Evolutionary conservation across 2,329 filamentous ascomycete species (phyloP), one percentile per base, ranked within the genome.

Genomic region (Colletotrichum sp.): DNA sequence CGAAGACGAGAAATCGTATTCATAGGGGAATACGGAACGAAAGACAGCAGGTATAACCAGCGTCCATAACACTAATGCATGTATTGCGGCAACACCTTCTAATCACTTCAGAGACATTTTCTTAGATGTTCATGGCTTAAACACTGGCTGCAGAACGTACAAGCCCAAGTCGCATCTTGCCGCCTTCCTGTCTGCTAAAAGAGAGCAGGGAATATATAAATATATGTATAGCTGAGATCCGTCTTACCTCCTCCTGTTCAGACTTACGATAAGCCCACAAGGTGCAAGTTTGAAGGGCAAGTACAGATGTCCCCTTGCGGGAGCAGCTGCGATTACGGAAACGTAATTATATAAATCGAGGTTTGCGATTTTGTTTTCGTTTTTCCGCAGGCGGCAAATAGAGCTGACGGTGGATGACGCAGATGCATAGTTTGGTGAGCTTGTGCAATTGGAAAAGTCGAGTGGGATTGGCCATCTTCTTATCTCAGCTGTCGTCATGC

Each of bases 391-490:
- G 2, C 39, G 18, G 39, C 9, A 44, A 44, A 44, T 44, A 16
- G 1, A 3, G 18, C 8, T 18, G 36, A 9, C 5, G 5, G 5
- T n/a, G 3, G 3, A 44, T 6, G 5, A n/a, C 16, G 18, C 39
- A 44, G 39, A 44, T n/a, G 0, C 10, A 21, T 21, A 3, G 4
- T 13, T 49, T 7, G 2, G 2, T 49, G 6, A 13, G n/a, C 44
- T 21, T 49, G 10, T 9, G 18, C 1, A 21, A 12, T 7, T n/a
- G 44, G 39, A 49, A 12, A 12, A 49, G 10, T 3, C 0, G 2
- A 13, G 5, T 12, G 9, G 6, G 3, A 21, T 8, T 49, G 44
- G 0, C 6, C 6, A 0, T 49, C 10, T 21, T 13, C 1, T 2
- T 1, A 49, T 49, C 3, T 3, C 44, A 49, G n/a, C 44, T 21